Evolutionary conservation across 208 protist genomes (phyloP), one percentile per base, ranked within the genome.

Genomic region (Borovskyia barvae): DNA sequence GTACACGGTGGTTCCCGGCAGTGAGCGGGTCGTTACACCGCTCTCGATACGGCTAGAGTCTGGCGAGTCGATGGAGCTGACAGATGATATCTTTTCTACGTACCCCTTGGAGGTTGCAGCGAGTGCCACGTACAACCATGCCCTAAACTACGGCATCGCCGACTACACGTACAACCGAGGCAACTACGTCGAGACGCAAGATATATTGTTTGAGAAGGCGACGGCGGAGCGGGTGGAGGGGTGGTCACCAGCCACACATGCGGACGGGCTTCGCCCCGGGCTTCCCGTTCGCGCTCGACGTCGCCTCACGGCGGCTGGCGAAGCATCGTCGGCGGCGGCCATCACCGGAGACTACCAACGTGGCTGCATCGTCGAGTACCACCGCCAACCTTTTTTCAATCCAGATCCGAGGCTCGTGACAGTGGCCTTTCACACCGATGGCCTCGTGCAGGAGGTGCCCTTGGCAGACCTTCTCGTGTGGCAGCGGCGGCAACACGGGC

Each of bases 141-240:
- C 67, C 11, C 55, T 95, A n/a, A 83, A 95, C 79, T 91, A 85
- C 58, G 89, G 89, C 48, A 72, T 93, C 57, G 63, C 40, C 30
- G 70, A 83, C 39, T 95, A 95, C 75, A 33, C 52, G 8, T 93
- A 93, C 76, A 96, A 96, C 66, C 79, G 86, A 17, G 82, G 80
- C 43, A 96, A 93, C 63, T 96, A 96, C 56, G 54, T 91, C 8
- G 90, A 96, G 66, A 94, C 90, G 22, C 90, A 96, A 60, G 90
- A 96, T 49, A 53, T 59, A 2, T 72, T 96, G 12, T 96, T 86
- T 85, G 90, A 96, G 71, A 51, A 72, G 57, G 80, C 73, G 48
- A 92, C 85, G 26, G 78, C 85, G 20, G 39, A 43, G 19, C 71
- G 72, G 24, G 66, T 71, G 53, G 90, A 96, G 58, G 90, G 90